Evolutionary conservation across 1,284 basidiomycete genomes (phyloP).

Genomic region (Ceratobasidium sp.): DNA sequence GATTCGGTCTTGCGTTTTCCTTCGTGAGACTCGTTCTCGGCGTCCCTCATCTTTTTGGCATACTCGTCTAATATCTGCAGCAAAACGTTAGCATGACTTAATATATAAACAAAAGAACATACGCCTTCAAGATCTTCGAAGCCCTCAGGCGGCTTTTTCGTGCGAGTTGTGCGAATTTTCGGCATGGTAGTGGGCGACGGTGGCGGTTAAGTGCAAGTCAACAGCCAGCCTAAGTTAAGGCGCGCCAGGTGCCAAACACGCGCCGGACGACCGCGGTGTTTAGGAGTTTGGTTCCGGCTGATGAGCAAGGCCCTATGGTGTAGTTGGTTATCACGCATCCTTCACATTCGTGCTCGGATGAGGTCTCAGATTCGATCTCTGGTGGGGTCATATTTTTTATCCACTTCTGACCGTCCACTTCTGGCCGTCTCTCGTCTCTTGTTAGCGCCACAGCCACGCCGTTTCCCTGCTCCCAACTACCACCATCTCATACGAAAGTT

Average conservation of each 20-base stretch:
- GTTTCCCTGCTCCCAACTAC: not conserved
- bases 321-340: constrained; percentile 47
- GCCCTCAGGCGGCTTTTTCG: constrained; percentile 96
- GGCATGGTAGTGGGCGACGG: constrained; percentile 76
- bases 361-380: constrained; percentile 44
- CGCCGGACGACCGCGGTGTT: not conserved
- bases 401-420: not conserved
- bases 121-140: constrained; percentile 94
- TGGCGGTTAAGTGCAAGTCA: constrained; percentile 23
- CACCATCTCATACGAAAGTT: not conserved
- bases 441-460: not conserved
- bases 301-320: constrained; percentile 35
- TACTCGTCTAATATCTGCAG: constrained; percentile 90
- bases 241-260: not conserved
- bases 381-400: constrained; percentile 34
- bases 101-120: constrained; percentile 51
- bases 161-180: constrained; percentile 93
- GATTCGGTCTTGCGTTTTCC: constrained; percentile 97
- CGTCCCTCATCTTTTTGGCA: constrained; percentile 96
- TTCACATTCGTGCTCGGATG: constrained; percentile 40
- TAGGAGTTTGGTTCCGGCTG: not conserved
- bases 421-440: not conserved
- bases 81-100: not conserved
- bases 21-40: constrained; percentile 97
- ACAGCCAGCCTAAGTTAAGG: no score